A percentile compares a stretch with the other conserved stretches of the same genome.
These are phyloP conservation scores for Carex sylvatica DNA, from an alignment of 202 grass and related monocot species.

Conservation along the genomic window DNA sequence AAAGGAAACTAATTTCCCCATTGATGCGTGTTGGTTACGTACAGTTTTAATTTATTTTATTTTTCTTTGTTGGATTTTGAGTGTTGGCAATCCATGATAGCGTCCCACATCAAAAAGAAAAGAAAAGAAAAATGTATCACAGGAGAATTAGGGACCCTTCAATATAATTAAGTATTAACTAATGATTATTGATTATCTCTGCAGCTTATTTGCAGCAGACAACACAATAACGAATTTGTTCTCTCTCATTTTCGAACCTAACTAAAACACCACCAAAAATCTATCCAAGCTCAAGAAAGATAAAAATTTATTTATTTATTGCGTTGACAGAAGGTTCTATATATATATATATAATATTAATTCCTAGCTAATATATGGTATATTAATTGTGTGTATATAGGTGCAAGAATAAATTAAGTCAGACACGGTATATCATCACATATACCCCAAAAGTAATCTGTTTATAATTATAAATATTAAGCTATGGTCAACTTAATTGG, in stretches of 20 bases:
- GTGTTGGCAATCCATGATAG: background rate
- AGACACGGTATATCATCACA: background rate
- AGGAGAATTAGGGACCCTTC: too few relatives aligned
- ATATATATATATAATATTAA: background rate
- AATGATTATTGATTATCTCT: too few relatives aligned
- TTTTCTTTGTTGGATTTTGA: background rate
- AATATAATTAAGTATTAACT: too few relatives aligned
- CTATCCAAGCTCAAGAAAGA: background rate
- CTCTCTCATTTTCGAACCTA: too few relatives aligned
- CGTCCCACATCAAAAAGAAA: background rate
- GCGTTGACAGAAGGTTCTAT: background rate
- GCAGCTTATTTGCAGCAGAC: too few relatives aligned
- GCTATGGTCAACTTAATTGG: background rate
- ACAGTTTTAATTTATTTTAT: background rate
- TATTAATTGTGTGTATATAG: background rate
- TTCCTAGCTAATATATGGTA: background rate
- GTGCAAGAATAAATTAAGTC: background rate
- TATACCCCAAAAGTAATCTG: background rate
- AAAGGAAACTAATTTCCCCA: background rate
- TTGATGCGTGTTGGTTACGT: too few relatives aligned
- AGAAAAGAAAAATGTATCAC: background rate
- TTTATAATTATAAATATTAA: background rate
- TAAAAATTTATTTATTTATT: background rate
- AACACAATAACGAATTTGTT: too few relatives aligned
- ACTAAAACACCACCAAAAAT: background rate